Base-by-base conservation (phyloP, 2,329 filamentous ascomycete genomes). In the Xylaria sp. region DNA sequence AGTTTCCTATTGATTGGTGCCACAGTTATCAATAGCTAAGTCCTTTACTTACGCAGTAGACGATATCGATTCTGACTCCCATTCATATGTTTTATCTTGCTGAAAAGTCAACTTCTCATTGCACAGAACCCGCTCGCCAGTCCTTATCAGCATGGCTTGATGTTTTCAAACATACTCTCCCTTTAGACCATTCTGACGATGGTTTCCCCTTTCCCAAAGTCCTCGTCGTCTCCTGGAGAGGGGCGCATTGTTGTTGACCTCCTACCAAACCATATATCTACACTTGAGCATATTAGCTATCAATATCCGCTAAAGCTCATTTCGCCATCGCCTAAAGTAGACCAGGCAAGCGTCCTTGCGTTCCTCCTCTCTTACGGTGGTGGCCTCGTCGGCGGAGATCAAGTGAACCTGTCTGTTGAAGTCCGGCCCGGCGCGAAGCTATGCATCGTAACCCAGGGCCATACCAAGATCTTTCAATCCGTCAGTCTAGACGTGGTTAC, bases 221-320 rank as follows among this genome's bases (percentile, higher is more conserved):
- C 92, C 32, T 87, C 91, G 47, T 92, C 92, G 27, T 85, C 86
- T 62, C 88, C 94, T 25, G 96, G 96, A 66, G 86, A 93, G 77
- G 96, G 96, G 69, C 87, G 85, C 72, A 92, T 98, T 73, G 85
- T 93, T 62, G 89, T 93, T 66, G 88, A 88, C 23, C 82, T 92
- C 5, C 85, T 94, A 10, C 93, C 94, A 42, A 90, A 91, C 37
- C 86, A 87, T 29, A 87, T 87, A 57, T 93, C 93, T 16, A 89
- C 90, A 54, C 86, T 97, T 35, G 88, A 91, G 69, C 88, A 86
- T 37, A 88, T 97, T 72, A 91, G 90, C 42, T 98, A 97, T 79
- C 93, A 97, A 79, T 99, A 98, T 77, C 96, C 96, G 1, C 86
- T 99, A 55, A 99, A 99, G 80, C 87, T 99, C 66, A 93, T 99